These are phyloP conservation scores for Blastomyces parvus DNA, from an alignment of 2,329 filamentous ascomycete species.

Conservation along the genomic window DNA sequence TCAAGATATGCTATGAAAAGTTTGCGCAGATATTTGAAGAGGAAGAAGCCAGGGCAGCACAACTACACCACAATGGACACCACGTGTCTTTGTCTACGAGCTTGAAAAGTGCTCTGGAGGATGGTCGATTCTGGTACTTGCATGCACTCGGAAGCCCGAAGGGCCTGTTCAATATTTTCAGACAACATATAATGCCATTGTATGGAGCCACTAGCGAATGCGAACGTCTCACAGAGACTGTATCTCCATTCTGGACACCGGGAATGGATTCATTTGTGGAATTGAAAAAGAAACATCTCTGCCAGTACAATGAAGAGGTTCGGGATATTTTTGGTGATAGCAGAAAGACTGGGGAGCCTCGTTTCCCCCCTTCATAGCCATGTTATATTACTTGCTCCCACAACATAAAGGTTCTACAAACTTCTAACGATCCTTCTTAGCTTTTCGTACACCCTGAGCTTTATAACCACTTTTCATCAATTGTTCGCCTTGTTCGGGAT, in stretches of 20 bases:
- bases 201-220: slow-evolving; percentile 1
- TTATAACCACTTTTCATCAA: slow-evolving; percentile 6
- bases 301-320: slow-evolving; percentile 9
- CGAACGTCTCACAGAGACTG: background rate
- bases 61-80: background rate
- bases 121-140: slow-evolving; percentile 13
- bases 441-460: background rate
- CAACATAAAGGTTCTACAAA: background rate
- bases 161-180: slow-evolving; percentile 11
- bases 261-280: slow-evolving; percentile 13
- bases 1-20: slow-evolving; percentile 5
- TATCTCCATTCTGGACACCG: slow-evolving; percentile 12
- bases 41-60: slow-evolving; percentile 10
- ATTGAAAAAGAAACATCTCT: slow-evolving; percentile 4
- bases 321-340: slow-evolving; percentile 6
- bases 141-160: slow-evolving; percentile 9
- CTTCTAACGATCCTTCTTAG: background rate
- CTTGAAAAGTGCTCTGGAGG: slow-evolving; percentile 6
- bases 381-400: background rate
- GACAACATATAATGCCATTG: background rate
- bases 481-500: slow-evolving; percentile 8
- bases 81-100: background rate
- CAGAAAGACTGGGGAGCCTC: background rate
- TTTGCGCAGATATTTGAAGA: slow-evolving; percentile 13
- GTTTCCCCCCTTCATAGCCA: too few species aligned